phyloP scores from a whole-genome alignment of 2,329 filamentous ascomycete species.

The Pseudogymnoascus sp. region DNA sequence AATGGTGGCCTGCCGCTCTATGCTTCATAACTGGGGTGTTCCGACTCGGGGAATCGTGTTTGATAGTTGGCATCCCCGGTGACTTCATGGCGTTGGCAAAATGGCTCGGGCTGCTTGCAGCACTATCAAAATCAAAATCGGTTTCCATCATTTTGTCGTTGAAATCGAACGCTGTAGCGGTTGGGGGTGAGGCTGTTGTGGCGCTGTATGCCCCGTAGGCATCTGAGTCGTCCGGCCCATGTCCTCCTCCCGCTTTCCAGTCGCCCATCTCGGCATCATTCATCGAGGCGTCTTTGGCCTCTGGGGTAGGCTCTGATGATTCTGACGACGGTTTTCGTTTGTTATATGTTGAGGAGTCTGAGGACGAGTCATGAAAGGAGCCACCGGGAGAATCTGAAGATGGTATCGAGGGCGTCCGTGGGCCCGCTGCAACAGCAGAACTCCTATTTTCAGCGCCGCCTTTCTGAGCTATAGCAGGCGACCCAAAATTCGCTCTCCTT shows the following conservation, averaged over 20 bases:
- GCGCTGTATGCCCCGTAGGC: slow-evolving; percentile 32
- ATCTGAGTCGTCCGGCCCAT: slow-evolving; percentile 32
- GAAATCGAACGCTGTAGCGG: slow-evolving; percentile 31
- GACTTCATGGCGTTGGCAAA: slow-evolving; percentile 33
- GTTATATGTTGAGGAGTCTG: slow-evolving; percentile 42
- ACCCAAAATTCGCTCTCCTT: slow-evolving; percentile 22
- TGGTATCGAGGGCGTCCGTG: slow-evolving; percentile 24
- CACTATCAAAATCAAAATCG: slow-evolving; percentile 52
- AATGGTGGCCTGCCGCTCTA: slow-evolving; percentile 30
- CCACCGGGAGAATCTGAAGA: slow-evolving; percentile 28
- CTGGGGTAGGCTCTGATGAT: slow-evolving; percentile 39
- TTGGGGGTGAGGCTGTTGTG: slow-evolving; percentile 32
- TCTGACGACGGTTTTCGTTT: slow-evolving; percentile 42
- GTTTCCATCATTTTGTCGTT: slow-evolving; percentile 41
- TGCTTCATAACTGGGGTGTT: slow-evolving; percentile 22
- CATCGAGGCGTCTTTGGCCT: slow-evolving; percentile 38
- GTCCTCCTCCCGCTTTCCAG: slow-evolving; percentile 37
- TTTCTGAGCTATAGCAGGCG: slow-evolving; percentile 23
- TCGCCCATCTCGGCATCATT: slow-evolving; percentile 36
- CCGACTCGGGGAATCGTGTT: slow-evolving; percentile 29
- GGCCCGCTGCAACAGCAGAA: slow-evolving; percentile 19
- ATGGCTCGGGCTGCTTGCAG: slow-evolving; percentile 48
- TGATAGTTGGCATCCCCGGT: slow-evolving; percentile 35
- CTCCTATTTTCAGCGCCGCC: slow-evolving; percentile 20
- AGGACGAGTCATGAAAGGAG: slow-evolving; percentile 44